Percentiles rank a stretch among this genome's conserved stretches.
Evolutionary conservation across 169 alveolate genomes (phyloP).

Genomic region (Besnoitia besnoiti): DNA sequence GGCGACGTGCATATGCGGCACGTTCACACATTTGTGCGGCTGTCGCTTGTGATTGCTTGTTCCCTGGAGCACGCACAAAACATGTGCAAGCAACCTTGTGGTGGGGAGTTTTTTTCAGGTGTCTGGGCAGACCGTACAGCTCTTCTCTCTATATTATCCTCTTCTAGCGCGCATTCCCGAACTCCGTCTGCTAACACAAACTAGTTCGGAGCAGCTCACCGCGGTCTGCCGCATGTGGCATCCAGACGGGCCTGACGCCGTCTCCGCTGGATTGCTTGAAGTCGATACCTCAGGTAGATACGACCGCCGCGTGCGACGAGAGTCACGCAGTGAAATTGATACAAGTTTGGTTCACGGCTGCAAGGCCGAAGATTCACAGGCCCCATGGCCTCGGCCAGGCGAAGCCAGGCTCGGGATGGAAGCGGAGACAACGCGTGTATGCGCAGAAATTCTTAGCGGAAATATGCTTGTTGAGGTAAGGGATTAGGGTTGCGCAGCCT

Average conservation of each 20-base stretch:
- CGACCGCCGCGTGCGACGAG: not conserved
- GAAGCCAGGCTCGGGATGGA: too few species aligned
- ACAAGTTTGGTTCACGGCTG: too few species aligned
- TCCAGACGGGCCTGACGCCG: not conserved
- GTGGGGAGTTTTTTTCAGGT: too few species aligned
- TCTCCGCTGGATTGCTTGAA: not conserved
- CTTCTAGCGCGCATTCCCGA: conserved; percentile 30
- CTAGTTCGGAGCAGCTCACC: not conserved
- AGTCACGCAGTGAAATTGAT: not conserved
- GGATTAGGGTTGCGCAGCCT: too few species aligned
- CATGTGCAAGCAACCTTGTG: too few species aligned
- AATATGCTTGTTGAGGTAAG: not conserved
- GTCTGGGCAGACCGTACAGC: not conserved
- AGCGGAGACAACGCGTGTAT: not conserved
- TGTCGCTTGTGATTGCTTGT: too few species aligned
- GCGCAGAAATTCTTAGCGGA: not conserved
- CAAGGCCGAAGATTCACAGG: too few species aligned
- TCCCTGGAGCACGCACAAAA: too few species aligned
- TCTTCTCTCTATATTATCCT: conserved; percentile 6
- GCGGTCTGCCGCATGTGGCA: not conserved
- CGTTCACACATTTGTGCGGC: too few species aligned
- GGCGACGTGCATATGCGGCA: too few species aligned
- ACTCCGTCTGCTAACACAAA: not conserved
- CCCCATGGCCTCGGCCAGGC: too few species aligned
- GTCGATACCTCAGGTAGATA: not conserved